Evolutionary conservation across 2,329 filamentous ascomycete species (phyloP).

Genomic region (Ophioceras dolichostomum): DNA sequence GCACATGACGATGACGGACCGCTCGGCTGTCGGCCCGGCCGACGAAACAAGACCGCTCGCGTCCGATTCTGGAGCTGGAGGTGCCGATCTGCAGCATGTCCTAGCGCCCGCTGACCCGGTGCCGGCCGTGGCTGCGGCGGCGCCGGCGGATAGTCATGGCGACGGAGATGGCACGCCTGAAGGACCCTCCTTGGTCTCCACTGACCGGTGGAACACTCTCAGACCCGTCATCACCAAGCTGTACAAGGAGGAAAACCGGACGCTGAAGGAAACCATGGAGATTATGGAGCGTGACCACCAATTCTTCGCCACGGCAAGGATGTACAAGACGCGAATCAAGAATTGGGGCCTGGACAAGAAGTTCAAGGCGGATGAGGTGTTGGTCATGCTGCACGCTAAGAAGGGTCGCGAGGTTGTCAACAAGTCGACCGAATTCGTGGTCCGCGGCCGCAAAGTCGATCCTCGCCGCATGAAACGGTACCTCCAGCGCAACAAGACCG

Average conservation of each 20-base stretch:
- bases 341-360: slow-evolving; percentile 20
- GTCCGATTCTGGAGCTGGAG: no score
- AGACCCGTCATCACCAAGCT: slow-evolving; percentile 24
- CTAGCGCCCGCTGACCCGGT: no score
- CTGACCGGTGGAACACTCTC: no score
- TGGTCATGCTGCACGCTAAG: slow-evolving; percentile 12
- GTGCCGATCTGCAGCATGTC: no score
- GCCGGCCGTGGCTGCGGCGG: no score
- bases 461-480: slow-evolving; percentile 15
- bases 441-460: slow-evolving; percentile 14
- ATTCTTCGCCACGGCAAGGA: slow-evolving; percentile 24
- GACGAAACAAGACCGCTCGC: no score
- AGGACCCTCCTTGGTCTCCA: no score
- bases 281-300: slow-evolving; percentile 23
- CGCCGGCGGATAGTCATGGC: no score
- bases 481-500: slow-evolving; percentile 13
- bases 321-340: slow-evolving; percentile 21
- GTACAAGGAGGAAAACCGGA: slow-evolving; percentile 26
- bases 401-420: slow-evolving; percentile 11
- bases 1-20: no score
- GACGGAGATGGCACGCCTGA: no score
- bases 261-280: slow-evolving; percentile 26
- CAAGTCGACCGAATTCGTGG: slow-evolving; percentile 12
- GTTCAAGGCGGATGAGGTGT: slow-evolving; percentile 16
- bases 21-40: no score